These are phyloP conservation scores for Acer negundo DNA, from an alignment of 345 rosid genomes.

Conservation along the genomic window DNA sequence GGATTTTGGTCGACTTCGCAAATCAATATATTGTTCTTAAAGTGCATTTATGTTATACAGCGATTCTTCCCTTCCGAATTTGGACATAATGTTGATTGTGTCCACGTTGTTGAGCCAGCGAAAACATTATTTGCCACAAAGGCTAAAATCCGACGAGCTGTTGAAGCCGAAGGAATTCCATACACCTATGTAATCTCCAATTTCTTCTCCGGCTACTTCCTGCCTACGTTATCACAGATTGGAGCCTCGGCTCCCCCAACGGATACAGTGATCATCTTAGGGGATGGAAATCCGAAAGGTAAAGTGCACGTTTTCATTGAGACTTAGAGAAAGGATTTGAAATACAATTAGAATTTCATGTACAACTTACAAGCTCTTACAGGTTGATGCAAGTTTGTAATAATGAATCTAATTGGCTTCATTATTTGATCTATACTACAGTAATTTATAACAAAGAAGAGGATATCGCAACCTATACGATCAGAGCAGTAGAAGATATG, in stretches of 20 bases:
- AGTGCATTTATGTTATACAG: slow-evolving; percentile 25
- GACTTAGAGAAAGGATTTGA: neutral
- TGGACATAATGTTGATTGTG: slow-evolving; percentile 59
- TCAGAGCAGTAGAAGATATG: slow-evolving; percentile 56
- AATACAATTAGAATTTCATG: no score
- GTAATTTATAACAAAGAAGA: slow-evolving; percentile 53
- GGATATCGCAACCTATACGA: slow-evolving; percentile 52
- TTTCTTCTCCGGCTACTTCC: slow-evolving; percentile 48
- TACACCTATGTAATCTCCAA: slow-evolving; percentile 49
- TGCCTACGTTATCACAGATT: slow-evolving; percentile 42
- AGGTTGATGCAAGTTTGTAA: no score
- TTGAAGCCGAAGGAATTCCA: slow-evolving; percentile 52
- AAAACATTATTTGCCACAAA: slow-evolving; percentile 41
- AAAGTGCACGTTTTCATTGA: neutral
- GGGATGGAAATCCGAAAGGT: slow-evolving; percentile 66
- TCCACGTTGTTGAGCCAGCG: slow-evolving; percentile 49
- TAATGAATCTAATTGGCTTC: neutral
- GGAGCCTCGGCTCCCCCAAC: slow-evolving; percentile 48
- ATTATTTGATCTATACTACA: slow-evolving; percentile 12
- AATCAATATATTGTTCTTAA: neutral
- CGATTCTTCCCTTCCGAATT: slow-evolving; percentile 67
- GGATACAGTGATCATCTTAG: slow-evolving; percentile 49
- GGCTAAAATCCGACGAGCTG: slow-evolving; percentile 40
- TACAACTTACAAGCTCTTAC: neutral
- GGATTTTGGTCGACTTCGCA: neutral